Evolutionary conservation across 176 grass and related monocot genomes (phyloP).

Genomic region (Rhynchospora tenuis): DNA sequence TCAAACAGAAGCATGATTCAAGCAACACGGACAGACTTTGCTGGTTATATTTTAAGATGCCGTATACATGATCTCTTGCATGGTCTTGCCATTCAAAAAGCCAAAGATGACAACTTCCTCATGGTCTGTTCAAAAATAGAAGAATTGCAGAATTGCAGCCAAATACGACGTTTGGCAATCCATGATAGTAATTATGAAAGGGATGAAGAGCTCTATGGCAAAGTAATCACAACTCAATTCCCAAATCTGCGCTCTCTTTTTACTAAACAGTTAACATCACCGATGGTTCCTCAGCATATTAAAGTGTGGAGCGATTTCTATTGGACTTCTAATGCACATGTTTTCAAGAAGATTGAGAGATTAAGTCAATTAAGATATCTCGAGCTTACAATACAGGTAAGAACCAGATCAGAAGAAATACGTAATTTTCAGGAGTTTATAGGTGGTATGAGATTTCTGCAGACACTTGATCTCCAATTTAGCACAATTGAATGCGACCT

Average conservation of each 20-base stretch:
- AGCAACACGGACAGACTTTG: background rate
- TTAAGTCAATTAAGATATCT: background rate
- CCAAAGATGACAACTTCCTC: background rate
- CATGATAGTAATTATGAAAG: background rate
- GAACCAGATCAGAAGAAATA: no score
- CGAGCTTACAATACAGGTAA: background rate
- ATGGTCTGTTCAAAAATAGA: background rate
- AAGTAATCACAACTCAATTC: background rate
- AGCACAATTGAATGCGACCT: no score
- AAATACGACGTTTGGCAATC: background rate
- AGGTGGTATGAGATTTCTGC: background rate
- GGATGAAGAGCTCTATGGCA: no score
- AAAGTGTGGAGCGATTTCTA: background rate
- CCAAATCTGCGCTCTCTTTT: background rate
- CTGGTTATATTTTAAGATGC: background rate
- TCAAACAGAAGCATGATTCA: background rate
- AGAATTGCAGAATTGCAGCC: background rate
- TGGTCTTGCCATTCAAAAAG: slow-evolving; percentile 6
- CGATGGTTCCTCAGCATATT: background rate
- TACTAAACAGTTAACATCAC: background rate
- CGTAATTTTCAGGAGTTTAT: background rate
- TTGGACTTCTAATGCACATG: background rate
- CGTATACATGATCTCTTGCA: background rate
- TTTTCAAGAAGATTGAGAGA: background rate
- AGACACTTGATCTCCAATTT: background rate